Percentiles rank a stretch among this genome's conserved stretches.
These are phyloP conservation scores for Lenzites betulinus DNA, from an alignment of 768 basidiomycete genomes.

Conservation along the genomic window DNA sequence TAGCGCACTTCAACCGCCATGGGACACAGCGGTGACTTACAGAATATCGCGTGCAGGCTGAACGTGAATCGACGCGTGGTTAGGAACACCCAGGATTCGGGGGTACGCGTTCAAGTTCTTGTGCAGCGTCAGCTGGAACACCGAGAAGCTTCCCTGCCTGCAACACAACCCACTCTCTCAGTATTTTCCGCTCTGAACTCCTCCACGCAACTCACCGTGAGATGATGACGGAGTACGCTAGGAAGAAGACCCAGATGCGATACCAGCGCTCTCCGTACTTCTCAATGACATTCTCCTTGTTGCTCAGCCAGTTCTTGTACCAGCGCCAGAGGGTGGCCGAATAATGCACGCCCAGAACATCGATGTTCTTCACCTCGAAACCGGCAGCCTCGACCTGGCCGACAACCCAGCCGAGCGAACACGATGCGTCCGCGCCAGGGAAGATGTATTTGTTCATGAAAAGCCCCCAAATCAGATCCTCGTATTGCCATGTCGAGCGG, in stretches of 20 bases:
- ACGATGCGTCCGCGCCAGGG: constrained; percentile 97
- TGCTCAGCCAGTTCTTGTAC: constrained; percentile 97
- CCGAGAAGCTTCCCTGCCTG: constrained; percentile 86
- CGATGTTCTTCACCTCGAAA: constrained; percentile 95
- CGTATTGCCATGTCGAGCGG: constrained; percentile 94
- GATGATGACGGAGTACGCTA: constrained; percentile 85
- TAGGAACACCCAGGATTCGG: constrained; percentile 81
- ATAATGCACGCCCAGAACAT: constrained; percentile 97
- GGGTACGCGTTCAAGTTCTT: constrained; percentile 98
- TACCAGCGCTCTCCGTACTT: constrained; percentile 95
- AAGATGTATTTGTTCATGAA: constrained; percentile 99
- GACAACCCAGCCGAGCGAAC: constrained; percentile 95
- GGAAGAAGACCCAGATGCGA: constrained; percentile 96
- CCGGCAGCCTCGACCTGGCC: constrained; percentile 84
- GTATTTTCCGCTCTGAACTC: not conserved
- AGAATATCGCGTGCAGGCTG: constrained; percentile 52
- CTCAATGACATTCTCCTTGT: constrained; percentile 85
- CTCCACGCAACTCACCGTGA: constrained; percentile 50
- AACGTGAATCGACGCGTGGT: constrained; percentile 80
- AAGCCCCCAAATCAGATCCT: constrained; percentile 96
- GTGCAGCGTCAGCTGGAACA: constrained; percentile 97
- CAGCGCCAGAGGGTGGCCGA: constrained; percentile 87
- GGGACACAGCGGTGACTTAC: constrained; percentile 38
- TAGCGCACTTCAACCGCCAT: not conserved
- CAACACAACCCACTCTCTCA: constrained; percentile 3